Base-by-base conservation (phyloP, 139 green algal genomes). In the Chlamydomonas incerta region DNA sequence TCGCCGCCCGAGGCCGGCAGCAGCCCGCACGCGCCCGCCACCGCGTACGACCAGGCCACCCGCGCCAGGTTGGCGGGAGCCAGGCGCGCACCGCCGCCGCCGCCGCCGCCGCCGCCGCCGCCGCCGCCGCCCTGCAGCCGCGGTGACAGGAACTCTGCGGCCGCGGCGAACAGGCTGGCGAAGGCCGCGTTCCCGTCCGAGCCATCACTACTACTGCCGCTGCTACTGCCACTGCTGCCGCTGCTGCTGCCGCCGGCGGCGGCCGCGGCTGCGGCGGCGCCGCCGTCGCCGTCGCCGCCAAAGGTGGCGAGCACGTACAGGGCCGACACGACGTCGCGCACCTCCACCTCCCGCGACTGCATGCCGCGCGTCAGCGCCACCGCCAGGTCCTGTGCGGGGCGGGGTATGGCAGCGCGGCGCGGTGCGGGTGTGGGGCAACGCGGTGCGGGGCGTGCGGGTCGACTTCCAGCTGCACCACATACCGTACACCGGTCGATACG, bases 1-100 rank as follows among this genome's bases (percentile, higher is more conserved):
- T n/a, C n/a, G n/a, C n/a, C n/a, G n/a, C n/a, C n/a, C 41, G 41
- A 50, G 41, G 6, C 41, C 41, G 41, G 77, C 63, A 83, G 63
- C 62, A 83, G 29, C 41, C 77, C 60, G 46, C 77, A 83, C 41
- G 37, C 77, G 18, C 63, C 63, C 18, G 41, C 77, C 62, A 83
- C 62, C 41, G 77, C 77, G 29, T 67, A 83, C 26, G 41, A 52
- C 77, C 77, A 83, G 3, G 77, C 77, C 29, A 83, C 20, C 4
- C 77, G 77, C 0, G 77, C 41, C 29, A 83, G 60, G 17, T 10
- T 52, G 4, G 67, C 18, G 0, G n/a, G 1, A 1, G 41, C 6
- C 37, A 83, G 10, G 41, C n/a, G n/a, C n/a, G n/a, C n/a, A 0
- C 21, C 26, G 41, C 41, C 41, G 41, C 41, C 41, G 41, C 41